These are phyloP conservation scores for Camelina neglecta DNA, from an alignment of 345 rosid genomes.

Conservation along the genomic window DNA sequence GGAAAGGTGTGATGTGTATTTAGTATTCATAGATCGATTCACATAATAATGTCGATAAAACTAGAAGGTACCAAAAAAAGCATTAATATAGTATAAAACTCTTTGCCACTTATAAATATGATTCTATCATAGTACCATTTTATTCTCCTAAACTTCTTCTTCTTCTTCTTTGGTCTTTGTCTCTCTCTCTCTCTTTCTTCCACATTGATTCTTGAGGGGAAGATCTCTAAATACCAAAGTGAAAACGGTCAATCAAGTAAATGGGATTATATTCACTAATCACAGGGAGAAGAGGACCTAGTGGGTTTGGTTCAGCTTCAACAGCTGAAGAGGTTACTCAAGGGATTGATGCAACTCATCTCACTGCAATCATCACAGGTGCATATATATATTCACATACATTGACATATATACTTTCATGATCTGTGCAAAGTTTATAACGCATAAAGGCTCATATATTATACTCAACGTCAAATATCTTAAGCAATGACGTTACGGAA, in stretches of 20 bases:
- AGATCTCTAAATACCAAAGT: neutral
- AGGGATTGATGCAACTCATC: constrained; percentile 73
- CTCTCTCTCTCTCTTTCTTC: neutral
- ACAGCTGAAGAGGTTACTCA: constrained; percentile 82
- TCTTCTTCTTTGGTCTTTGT: neutral
- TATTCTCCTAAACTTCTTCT: constrained; percentile 23
- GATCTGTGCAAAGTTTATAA: neutral
- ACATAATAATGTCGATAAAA: constrained; percentile 30
- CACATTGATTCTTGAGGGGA: constrained; percentile 1
- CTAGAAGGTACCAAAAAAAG: constrained; percentile 24
- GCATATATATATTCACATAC: neutral
- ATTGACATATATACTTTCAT: neutral
- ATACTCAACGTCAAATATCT: no score
- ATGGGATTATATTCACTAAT: constrained; percentile 65
- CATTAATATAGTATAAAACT: neutral
- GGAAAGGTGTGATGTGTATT: constrained; percentile 23
- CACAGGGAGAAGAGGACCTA: constrained; percentile 76
- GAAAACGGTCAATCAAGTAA: neutral
- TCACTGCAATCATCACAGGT: constrained; percentile 88
- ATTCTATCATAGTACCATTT: constrained; percentile 18
- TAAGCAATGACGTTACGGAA: neutral
- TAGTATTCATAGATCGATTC: constrained; percentile 24
- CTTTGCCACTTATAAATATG: constrained; percentile 38
- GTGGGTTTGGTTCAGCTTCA: constrained; percentile 93
- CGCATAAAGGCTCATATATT: no score